Evolutionary conservation across 2,329 filamentous ascomycete genomes (phyloP).

Genomic region (Phaeosphaeria sp.): DNA sequence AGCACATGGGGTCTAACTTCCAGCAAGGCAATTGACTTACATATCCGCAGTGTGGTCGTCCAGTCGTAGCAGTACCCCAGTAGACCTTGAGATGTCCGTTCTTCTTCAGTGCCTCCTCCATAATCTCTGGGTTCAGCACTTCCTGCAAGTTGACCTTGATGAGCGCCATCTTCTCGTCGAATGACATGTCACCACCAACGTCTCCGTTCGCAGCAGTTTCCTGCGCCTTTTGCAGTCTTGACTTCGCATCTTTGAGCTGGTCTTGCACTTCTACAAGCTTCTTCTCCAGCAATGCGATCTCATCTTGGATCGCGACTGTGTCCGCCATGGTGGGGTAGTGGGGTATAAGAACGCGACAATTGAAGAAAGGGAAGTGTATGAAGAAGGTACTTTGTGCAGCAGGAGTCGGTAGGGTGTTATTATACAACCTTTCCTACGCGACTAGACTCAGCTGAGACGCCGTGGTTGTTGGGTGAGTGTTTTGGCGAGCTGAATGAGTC

Average conservation of each 20-base stretch:
- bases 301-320: constrained; percentile 37
- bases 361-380: neutral
- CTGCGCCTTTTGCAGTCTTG: constrained; percentile 34
- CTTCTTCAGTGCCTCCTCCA: constrained; percentile 74
- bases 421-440: neutral
- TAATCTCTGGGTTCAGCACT: constrained; percentile 82
- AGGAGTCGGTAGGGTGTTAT: neutral
- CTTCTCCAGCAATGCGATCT: constrained; percentile 43
- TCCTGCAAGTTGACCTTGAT: constrained; percentile 84
- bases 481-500: constrained; percentile 26
- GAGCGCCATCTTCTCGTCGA: constrained; percentile 71
- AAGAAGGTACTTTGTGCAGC: neutral
- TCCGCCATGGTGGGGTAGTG: constrained; percentile 43
- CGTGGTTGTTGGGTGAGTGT: constrained; percentile 8
- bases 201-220: constrained; percentile 22
- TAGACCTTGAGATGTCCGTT: constrained; percentile 76
- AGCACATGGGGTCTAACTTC: constrained; percentile 3
- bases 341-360: constrained; percentile 22
- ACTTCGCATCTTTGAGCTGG: constrained; percentile 40
- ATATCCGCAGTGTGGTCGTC: constrained; percentile 89
- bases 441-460: constrained; percentile 13
- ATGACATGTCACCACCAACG: constrained; percentile 48
- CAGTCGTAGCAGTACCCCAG: constrained; percentile 88
- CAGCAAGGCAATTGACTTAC: constrained; percentile 7
- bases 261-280: constrained; percentile 37